Base-by-base conservation (phyloP, 2,329 filamentous ascomycete species). In the Pestalotiopsis sp. region DNA sequence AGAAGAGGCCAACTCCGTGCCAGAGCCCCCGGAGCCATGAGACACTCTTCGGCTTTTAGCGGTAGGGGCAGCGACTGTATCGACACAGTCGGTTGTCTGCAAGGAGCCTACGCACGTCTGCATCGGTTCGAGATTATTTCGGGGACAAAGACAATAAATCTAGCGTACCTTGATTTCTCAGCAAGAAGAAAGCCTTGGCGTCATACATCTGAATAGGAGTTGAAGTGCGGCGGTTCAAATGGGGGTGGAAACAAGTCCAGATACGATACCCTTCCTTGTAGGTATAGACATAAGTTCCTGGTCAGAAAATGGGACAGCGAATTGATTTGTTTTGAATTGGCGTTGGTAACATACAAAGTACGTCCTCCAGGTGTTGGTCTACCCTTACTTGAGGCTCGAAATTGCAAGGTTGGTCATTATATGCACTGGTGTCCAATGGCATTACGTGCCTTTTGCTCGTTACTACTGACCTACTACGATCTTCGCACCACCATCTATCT, bases 211-310 rank as follows among this genome's bases (percentile, higher is more conserved):
- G 44, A 63, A 61, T 48, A 40, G 56, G 38, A 26, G 39, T 26
- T 39, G 10, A 39, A 38, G 40, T 39, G 44, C 59, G 69, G 68
- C 62, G 66, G 68, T 38, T 39, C 26, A 39, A 61, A 66, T 67
- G 68, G 52, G 30, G 38, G 62, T 68, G 66, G 58, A 39, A 60
- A 70, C 68, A 70, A 70, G 68, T 72, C 60, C 69, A 73, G 67
- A 71, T 68, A 71, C 68, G 70, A 75, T 75, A 75, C 72, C 73
- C 72, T 74, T 75, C 68, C 68, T 71, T 73, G 70, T 74, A 72
- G 70, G 71, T 72, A 73, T 73, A 74, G 72, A 73, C 65, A 73
- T 65, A 71, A 35, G 26, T 68, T 39, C 30, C 61, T 20, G 68
- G 62, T 58, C 40, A 26, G 55, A 38, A 66, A 61, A 66, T 55